Percentiles rank a stretch among this genome's conserved stretches.
Evolutionary conservation across 345 rosid genomes (phyloP).

Genomic region (Camelina hispida): DNA sequence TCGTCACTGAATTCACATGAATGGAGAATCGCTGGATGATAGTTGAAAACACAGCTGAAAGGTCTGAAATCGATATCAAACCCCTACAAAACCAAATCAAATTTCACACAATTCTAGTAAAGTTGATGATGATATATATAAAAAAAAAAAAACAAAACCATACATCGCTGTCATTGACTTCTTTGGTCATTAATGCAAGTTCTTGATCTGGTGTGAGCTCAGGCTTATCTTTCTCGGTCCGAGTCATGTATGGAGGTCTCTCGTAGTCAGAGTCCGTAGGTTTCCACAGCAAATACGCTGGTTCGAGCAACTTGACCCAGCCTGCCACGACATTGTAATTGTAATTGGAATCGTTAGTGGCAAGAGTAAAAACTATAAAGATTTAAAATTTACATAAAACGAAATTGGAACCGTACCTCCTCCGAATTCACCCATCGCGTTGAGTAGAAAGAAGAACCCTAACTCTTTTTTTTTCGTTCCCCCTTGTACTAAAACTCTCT

Average conservation of each 20-base stretch:
- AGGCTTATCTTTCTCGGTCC: background rate
- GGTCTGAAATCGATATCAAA: conserved; percentile 14
- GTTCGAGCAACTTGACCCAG: background rate
- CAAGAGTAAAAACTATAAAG: background rate
- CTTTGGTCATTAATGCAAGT: background rate
- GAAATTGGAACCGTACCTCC: background rate
- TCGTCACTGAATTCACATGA: background rate
- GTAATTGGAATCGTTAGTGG: background rate
- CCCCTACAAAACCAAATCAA: background rate
- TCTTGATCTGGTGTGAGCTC: background rate
- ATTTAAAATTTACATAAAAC: background rate
- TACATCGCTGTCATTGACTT: conserved; percentile 5
- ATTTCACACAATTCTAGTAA: background rate
- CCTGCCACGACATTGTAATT: background rate
- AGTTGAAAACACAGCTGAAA: conserved; percentile 23
- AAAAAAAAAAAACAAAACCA: too few relatives aligned
- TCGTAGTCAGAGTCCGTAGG: background rate
- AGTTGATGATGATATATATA: background rate
- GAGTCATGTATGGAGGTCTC: background rate
- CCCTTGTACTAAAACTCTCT: background rate
- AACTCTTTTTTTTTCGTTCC: background rate
- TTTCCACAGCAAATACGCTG: background rate
- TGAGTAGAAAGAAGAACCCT: background rate
- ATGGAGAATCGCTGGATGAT: conserved; percentile 6
- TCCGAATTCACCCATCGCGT: background rate